Percentiles rank a stretch among this genome's conserved stretches.
phyloP scores from a whole-genome alignment of 768 basidiomycete species.

The Pilatotrama ljubarskyi region DNA sequence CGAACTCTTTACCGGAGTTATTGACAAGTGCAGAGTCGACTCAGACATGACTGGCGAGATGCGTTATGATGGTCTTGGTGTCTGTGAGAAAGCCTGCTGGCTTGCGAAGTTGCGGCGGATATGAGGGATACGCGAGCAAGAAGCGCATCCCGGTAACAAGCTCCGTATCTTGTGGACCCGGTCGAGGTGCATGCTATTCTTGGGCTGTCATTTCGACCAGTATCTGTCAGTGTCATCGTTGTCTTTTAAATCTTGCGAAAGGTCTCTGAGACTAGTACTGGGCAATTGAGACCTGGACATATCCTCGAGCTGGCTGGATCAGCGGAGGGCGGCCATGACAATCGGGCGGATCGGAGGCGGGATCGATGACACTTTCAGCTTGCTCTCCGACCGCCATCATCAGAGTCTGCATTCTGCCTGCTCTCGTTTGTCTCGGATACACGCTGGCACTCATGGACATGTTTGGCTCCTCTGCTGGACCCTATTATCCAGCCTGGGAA shows the following conservation, averaged over 20 bases:
- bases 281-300: too few species aligned
- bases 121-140: background rate
- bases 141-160: background rate
- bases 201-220: slow-evolving; percentile 1
- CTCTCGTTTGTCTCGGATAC: slow-evolving; percentile 12
- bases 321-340: background rate
- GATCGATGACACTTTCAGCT: slow-evolving; percentile 7
- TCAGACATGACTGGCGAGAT: slow-evolving; percentile 19
- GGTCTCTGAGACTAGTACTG: background rate
- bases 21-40: slow-evolving; percentile 38
- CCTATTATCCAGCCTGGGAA: slow-evolving; percentile 6
- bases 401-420: too few species aligned
- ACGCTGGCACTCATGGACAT: background rate
- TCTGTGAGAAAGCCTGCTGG: background rate
- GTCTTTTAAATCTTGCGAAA: background rate
- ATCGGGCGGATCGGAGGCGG: slow-evolving; percentile 5
- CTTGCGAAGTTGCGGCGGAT: background rate
- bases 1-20: slow-evolving; percentile 39
- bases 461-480: background rate
- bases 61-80: background rate
- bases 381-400: slow-evolving; percentile 9
- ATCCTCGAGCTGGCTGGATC: background rate
- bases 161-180: background rate
- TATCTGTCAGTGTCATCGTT: background rate
- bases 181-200: slow-evolving; percentile 8